Evolutionary conservation across 345 rosid species (phyloP).

Genomic region (Populus pruinosa): DNA sequence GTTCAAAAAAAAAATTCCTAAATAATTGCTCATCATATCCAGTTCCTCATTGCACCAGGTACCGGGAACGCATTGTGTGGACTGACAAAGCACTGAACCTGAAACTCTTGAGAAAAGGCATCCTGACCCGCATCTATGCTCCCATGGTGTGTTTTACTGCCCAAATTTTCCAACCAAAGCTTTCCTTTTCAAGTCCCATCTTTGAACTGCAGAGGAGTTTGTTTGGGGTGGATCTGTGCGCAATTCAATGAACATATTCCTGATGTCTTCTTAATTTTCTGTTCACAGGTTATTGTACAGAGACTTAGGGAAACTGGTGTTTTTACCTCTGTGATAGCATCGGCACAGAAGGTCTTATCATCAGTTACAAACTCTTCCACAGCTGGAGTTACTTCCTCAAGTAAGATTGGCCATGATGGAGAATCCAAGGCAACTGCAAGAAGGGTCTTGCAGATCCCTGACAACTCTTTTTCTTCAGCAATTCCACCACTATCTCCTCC

Average conservation of each 20-base stretch:
- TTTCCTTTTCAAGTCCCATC: not conserved
- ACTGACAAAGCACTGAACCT: conserved; percentile 49
- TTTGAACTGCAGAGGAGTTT: too few species aligned
- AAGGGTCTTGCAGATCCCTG: conserved; percentile 40
- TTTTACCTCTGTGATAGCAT: conserved; percentile 50
- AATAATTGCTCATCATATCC: not conserved
- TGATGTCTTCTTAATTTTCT: not conserved
- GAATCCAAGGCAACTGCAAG: conserved; percentile 49
- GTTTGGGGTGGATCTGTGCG: too few species aligned
- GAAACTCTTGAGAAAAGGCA: conserved; percentile 72
- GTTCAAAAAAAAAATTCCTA: not conserved
- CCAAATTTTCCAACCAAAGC: not conserved
- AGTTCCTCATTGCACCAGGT: conserved; percentile 44
- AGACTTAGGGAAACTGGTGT: conserved; percentile 73
- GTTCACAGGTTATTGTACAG: conserved; percentile 63
- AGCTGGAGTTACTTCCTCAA: conserved; percentile 33
- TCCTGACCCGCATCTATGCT: conserved; percentile 69
- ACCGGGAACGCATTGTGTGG: conserved; percentile 77
- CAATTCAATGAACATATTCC: too few species aligned
- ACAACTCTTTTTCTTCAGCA: conserved; percentile 31
- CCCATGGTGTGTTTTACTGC: conserved; percentile 65
- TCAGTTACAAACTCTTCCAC: conserved; percentile 37
- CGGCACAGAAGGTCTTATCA: conserved; percentile 36
- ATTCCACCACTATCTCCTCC: conserved; percentile 72
- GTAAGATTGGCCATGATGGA: conserved; percentile 44